Percentiles rank a stretch among this genome's conserved stretches.
Evolutionary conservation across 306 rosid species (phyloP).

Genomic region (Rosa lucieae): DNA sequence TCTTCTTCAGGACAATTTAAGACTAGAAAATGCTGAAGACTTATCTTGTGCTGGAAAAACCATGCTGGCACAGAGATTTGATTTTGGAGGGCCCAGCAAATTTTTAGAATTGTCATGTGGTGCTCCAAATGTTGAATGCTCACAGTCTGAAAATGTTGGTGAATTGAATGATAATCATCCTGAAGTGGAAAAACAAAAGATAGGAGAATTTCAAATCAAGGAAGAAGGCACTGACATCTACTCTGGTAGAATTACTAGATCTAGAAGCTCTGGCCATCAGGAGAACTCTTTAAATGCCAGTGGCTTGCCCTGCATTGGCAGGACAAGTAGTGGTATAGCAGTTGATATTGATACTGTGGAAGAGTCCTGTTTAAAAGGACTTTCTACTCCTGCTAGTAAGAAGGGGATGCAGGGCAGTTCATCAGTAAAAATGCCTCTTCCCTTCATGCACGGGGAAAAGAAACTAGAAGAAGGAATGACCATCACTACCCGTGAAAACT

Average conservation of each 20-base stretch:
- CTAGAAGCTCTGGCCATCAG: slow-evolving; percentile 36
- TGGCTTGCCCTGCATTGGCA: slow-evolving; percentile 24
- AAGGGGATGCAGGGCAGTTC: slow-evolving; percentile 27
- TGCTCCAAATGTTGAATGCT: slow-evolving; percentile 36
- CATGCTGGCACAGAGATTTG: slow-evolving; percentile 32
- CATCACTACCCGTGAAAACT: slow-evolving; percentile 28
- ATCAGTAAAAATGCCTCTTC: slow-evolving; percentile 23
- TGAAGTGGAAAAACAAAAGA: slow-evolving; percentile 38
- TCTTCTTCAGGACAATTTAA: slow-evolving; percentile 30
- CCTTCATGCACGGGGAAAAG: slow-evolving; percentile 29
- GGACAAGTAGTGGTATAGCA: slow-evolving; percentile 27
- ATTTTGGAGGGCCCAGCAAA: slow-evolving; percentile 34
- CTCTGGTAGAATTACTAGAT: slow-evolving; percentile 37
- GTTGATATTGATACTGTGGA: slow-evolving; percentile 50
- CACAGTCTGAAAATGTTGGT: slow-evolving; percentile 37
- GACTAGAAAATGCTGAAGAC: slow-evolving; percentile 34
- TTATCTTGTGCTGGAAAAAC: slow-evolving; percentile 29
- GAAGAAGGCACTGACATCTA: slow-evolving; percentile 28
- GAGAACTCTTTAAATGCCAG: slow-evolving; percentile 32
- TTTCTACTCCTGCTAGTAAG: slow-evolving; percentile 33
- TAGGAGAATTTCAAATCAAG: slow-evolving; percentile 26
- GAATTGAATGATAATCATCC: slow-evolving; percentile 32
- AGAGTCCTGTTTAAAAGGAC: slow-evolving; percentile 32
- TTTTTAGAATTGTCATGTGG: slow-evolving; percentile 34
- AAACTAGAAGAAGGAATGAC: slow-evolving; percentile 28